Conservation (phyloP, 768 basidiomycete species). For the Hericium erinaceus region DNA sequence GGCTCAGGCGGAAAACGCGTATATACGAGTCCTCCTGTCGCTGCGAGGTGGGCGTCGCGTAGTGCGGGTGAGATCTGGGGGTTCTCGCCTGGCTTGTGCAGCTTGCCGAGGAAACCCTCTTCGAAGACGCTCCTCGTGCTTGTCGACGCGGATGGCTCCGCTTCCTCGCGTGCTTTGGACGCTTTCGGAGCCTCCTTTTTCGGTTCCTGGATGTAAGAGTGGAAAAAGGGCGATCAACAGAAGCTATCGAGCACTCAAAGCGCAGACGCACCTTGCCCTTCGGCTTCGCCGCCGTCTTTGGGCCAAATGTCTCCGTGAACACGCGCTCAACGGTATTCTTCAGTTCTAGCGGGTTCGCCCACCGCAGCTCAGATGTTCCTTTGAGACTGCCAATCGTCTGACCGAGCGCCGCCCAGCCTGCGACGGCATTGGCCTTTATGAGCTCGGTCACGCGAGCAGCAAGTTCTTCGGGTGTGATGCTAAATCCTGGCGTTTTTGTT, state of each 20-base stretch:
- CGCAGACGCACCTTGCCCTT: conserved; percentile 48
- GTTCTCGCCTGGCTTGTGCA: conserved; percentile 93
- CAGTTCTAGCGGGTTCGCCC: conserved; percentile 78
- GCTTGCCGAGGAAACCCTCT: conserved; percentile 86
- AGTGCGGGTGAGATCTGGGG: conserved; percentile 74
- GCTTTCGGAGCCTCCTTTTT: conserved; percentile 37
- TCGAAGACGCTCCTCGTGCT: conserved; percentile 64
- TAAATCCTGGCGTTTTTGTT: conserved; percentile 51
- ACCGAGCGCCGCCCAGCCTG: conserved; percentile 74
- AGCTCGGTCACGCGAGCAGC: conserved; percentile 44
- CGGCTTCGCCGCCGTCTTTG: conserved; percentile 55
- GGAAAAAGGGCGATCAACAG: neutral
- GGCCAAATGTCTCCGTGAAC: conserved; percentile 61
- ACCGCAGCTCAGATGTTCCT: conserved; percentile 52
- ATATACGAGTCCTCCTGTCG: conserved; percentile 76
- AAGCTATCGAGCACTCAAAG: neutral
- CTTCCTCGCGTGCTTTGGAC: conserved; percentile 24
- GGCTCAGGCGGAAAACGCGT: conserved; percentile 99
- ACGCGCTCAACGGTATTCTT: conserved; percentile 72
- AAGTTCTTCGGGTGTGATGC: conserved; percentile 61
- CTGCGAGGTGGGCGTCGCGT: conserved; percentile 70
- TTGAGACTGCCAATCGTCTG: conserved; percentile 57
- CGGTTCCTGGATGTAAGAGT: conserved; percentile 29
- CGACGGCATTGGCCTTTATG: conserved; percentile 40
- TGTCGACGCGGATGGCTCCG: conserved; percentile 28